Percentiles rank a stretch among this genome's conserved stretches.
Conservation (phyloP, 2,329 filamentous ascomycete species). For the Ceratocystis cacaofunesta region DNA sequence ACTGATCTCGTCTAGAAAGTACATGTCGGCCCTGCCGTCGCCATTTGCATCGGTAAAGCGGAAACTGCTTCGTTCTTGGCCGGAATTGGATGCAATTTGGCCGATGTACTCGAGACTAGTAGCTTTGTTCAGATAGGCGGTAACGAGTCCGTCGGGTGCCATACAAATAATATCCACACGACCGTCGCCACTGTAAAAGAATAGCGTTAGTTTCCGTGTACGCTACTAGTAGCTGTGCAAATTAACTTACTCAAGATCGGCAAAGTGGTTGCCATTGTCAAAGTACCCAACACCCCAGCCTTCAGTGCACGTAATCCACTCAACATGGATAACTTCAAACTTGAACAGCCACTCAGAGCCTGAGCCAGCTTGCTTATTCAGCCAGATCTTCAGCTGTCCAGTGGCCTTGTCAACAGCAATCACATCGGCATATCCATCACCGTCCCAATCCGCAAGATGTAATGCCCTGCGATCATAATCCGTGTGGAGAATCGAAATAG, state of each 20-base stretch:
- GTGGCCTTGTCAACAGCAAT: constrained; percentile 16
- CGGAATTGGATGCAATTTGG: constrained; percentile 23
- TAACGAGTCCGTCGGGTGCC: constrained; percentile 20
- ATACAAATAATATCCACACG: constrained; percentile 25
- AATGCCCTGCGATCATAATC: constrained; percentile 21
- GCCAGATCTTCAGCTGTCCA: constrained; percentile 13
- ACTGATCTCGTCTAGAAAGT: constrained; percentile 26
- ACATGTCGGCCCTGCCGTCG: constrained; percentile 25
- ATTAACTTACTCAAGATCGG: constrained; percentile 21
- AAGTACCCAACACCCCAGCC: constrained; percentile 20
- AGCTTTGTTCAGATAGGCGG: constrained; percentile 20
- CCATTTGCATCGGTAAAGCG: constrained; percentile 28
- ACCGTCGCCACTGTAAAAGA: constrained; percentile 19
- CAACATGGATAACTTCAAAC: constrained; percentile 13
- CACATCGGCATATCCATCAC: constrained; percentile 25
- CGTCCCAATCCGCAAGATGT: constrained; percentile 27
- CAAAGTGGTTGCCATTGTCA: constrained; percentile 24
- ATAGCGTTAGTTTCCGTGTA: constrained; percentile 4
- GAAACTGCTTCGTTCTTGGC: constrained; percentile 25
- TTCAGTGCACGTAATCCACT: constrained; percentile 19
- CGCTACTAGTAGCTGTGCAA: too few relatives aligned
- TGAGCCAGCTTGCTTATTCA: constrained; percentile 15
- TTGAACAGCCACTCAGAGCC: constrained; percentile 7
- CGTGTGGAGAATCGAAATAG: constrained; percentile 6
- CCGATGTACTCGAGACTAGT: constrained; percentile 18